Percentiles rank a stretch among this genome's conserved stretches.
These are phyloP conservation scores for Chrysoporthe puriensis DNA, from an alignment of 2,329 filamentous ascomycete species.

Conservation along the genomic window DNA sequence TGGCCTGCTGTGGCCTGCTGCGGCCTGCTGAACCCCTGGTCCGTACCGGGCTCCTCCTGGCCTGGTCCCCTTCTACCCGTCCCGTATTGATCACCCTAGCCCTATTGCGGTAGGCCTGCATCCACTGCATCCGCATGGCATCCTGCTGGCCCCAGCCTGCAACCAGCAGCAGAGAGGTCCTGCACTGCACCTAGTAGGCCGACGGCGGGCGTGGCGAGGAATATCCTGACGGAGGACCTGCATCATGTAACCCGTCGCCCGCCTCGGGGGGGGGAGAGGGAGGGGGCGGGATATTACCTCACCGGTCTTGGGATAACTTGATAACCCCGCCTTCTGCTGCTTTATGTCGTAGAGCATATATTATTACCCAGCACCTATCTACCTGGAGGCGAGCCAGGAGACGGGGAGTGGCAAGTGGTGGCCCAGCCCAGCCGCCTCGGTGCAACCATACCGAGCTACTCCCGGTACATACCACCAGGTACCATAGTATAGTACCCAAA, in stretches of 20 bases:
- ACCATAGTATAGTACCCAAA: neutral
- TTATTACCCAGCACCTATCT: no score
- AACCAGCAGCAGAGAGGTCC: neutral
- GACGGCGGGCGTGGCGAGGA: neutral
- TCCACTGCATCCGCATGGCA: slow-evolving; percentile 8
- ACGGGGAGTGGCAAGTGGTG: no score
- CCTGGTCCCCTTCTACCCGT: slow-evolving; percentile 4
- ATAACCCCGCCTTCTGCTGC: no score
- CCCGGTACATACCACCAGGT: neutral
- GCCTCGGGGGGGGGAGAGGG: no score
- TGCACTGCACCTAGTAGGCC: neutral
- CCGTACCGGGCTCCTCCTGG: slow-evolving; percentile 4
- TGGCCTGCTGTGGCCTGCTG: slow-evolving; percentile 4
- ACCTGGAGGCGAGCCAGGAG: no score
- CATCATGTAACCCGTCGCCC: no score
- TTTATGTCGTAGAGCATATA: no score
- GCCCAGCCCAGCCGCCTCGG: no score
- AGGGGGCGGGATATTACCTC: no score
- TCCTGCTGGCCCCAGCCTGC: slow-evolving; percentile 1
- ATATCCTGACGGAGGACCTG: no score
- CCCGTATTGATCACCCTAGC: slow-evolving; percentile 12
- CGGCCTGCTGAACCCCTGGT: neutral
- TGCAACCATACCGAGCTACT: no score
- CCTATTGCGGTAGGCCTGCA: neutral
- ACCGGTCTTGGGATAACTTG: no score